Base-by-base conservation (phyloP, 2,329 filamentous ascomycete species). In the Delphinella strobiligena region DNA sequence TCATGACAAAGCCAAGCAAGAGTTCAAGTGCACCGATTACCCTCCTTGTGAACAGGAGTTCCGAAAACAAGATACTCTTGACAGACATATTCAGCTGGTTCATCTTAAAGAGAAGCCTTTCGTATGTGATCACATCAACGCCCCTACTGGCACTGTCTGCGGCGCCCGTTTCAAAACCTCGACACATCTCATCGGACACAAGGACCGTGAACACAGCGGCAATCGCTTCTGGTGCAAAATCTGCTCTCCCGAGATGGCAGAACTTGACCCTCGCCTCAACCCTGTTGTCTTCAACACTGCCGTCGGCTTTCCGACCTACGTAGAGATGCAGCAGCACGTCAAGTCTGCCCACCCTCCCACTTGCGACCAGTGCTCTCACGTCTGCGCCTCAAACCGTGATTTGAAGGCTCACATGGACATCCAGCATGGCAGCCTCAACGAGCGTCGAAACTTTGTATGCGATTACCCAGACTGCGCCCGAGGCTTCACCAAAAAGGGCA, bases 21-120 rank as follows among this genome's bases (percentile, higher is more conserved):
- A 82, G 39, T 87, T 81, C 52, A 70, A 74, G 42, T 94, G 87
- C 54, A 76, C 72, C 16, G 79, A 75, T 24, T 80, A 75, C 49
- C 70, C 73, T 2, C 75, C 72, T 1, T 94, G 87, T 61, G 72
- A 74, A 14, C 74, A 85, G 61, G 77, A 75, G 15, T 96, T 95
- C 59, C 75, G 89, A 45, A 95, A 94, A 61, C 81, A 86, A 55
- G 78, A 86, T 48, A 93, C 87, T 0, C 69, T 95, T 12, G 78
- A 88, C 55, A 79, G 82, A 37, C 89, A 96, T 56, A 74, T 94
- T 46, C 75, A 80, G 39, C 74, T 75, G 8, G 80, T 78, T 10
- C 89, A 96, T 58, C 64, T 89, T 30, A 68, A 79, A 19, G 61
- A 80, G 43, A 75, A 80, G 34, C 77, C 84, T 0, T 93, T 78